These are phyloP conservation scores for Xylariaceae sp. DNA, from an alignment of 2,329 filamentous ascomycete genomes.

Conservation along the genomic window DNA sequence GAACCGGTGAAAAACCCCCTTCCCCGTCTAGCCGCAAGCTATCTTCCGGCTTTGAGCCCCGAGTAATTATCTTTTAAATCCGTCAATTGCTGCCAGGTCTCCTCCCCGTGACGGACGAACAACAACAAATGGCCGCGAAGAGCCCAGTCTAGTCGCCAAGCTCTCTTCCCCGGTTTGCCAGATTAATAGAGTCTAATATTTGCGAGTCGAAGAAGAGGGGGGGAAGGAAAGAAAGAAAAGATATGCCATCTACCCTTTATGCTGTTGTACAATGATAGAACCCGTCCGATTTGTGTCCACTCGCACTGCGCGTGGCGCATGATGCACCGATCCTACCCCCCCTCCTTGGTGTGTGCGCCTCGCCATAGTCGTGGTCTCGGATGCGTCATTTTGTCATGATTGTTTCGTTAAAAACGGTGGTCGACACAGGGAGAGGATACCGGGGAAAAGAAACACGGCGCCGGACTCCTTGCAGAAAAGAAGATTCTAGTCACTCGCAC, in stretches of 20 bases:
- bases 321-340: conserved; percentile 19
- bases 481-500: conserved; percentile 24
- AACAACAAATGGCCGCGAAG: no score
- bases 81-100: no score
- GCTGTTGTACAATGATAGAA: conserved; percentile 27
- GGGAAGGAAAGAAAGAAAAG: conserved; percentile 23
- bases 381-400: conserved; percentile 21
- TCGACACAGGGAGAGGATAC: conserved; percentile 15
- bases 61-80: not conserved
- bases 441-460: conserved; percentile 20
- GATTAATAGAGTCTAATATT: conserved; percentile 14
- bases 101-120: no score
- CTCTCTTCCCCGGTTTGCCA: not conserved
- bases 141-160: conserved; percentile 4
- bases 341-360: conserved; percentile 13
- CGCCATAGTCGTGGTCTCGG: conserved; percentile 25
- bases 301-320: conserved; percentile 29
- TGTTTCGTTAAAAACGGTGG: conserved; percentile 13
- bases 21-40: no score
- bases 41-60: no score
- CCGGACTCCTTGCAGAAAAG: conserved; percentile 30
- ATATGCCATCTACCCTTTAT: conserved; percentile 29
- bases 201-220: conserved; percentile 9
- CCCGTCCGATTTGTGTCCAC: conserved; percentile 21
- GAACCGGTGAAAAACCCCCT: no score